A percentile compares a stretch with the other conserved stretches of the same genome.
Conservation (phyloP, 495 filamentous ascomycete genomes). For the Penicillium longicatenatum region DNA sequence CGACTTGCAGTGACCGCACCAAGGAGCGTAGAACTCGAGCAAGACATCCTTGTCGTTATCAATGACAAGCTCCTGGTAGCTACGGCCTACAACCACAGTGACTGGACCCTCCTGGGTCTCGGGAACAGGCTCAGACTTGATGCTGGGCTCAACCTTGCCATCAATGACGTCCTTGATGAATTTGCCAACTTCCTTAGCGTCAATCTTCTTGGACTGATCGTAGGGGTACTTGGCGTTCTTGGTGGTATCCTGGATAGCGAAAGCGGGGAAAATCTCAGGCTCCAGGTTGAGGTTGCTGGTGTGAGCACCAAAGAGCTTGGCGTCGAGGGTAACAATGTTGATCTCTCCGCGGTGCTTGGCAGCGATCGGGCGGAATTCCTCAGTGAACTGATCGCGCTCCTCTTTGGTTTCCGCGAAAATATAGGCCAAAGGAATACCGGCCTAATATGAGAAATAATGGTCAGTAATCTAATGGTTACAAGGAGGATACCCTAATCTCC, state of each 20-base stretch:
- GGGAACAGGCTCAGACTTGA: conserved; percentile 97
- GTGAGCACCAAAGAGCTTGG: conserved; percentile 91
- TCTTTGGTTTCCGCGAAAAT: conserved; percentile 95
- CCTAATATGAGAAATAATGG: conserved; percentile 37
- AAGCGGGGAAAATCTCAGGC: conserved; percentile 90
- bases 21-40: conserved; percentile 97
- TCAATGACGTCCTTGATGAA: conserved; percentile 88
- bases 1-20: conserved; percentile 99
- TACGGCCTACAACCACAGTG: conserved; percentile 87
- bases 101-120: conserved; percentile 93
- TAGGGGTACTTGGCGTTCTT: conserved; percentile 98
- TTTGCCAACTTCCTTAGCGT: conserved; percentile 68
- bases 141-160: conserved; percentile 88
- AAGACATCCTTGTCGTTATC: conserved; percentile 96
- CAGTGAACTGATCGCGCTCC: conserved; percentile 78
- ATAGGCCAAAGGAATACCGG: conserved; percentile 92
- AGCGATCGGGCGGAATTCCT: conserved; percentile 56
- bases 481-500: background rate
- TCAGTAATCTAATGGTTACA: background rate
- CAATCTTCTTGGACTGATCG: conserved; percentile 82
- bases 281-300: conserved; percentile 97
- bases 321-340: conserved; percentile 98
- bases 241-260: conserved; percentile 93
- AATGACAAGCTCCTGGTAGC: conserved; percentile 89
- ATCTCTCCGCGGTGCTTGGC: conserved; percentile 72